phyloP scores from a whole-genome alignment of 1,139 yeast genomes.

The Pichia sp. region DNA sequence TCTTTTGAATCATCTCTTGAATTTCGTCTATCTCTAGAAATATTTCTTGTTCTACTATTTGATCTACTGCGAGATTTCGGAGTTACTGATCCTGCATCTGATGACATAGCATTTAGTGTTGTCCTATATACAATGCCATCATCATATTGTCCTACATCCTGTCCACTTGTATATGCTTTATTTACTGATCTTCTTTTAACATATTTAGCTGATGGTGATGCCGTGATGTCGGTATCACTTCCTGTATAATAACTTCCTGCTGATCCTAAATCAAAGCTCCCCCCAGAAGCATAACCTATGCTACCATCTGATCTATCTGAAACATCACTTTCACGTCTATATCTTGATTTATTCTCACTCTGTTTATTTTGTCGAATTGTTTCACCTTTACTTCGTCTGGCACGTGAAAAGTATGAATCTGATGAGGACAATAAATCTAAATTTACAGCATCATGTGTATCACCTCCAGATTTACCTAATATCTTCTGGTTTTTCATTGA shows the following conservation, averaged over 20 bases:
- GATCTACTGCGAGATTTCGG: slow-evolving; percentile 17
- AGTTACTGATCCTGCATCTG: slow-evolving; percentile 3
- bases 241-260: slow-evolving; percentile 15
- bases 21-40: slow-evolving; percentile 2
- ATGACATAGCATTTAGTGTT: background rate
- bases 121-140: slow-evolving; percentile 11
- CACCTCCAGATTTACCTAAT: background rate
- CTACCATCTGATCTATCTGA: slow-evolving; percentile 20
- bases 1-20: slow-evolving; percentile 4
- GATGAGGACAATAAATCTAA: slow-evolving; percentile 19
- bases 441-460: slow-evolving; percentile 6
- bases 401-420: slow-evolving; percentile 28
- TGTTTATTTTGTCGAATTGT: background rate
- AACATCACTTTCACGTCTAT: slow-evolving; percentile 24
- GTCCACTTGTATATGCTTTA: background rate
- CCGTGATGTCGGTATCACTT: slow-evolving; percentile 19
- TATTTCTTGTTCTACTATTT: slow-evolving; percentile 14
- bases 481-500: background rate
- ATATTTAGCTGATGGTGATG: slow-evolving; percentile 11
- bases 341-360: slow-evolving; percentile 5
- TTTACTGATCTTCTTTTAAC: background rate
- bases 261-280: slow-evolving; percentile 10
- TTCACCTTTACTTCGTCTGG: slow-evolving; percentile 1
- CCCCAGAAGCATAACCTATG: slow-evolving; percentile 6
- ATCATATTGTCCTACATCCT: slow-evolving; percentile 1